phyloP scores from a whole-genome alignment of 2,329 filamentous ascomycete species.

The Stachybotrys elegans region DNA sequence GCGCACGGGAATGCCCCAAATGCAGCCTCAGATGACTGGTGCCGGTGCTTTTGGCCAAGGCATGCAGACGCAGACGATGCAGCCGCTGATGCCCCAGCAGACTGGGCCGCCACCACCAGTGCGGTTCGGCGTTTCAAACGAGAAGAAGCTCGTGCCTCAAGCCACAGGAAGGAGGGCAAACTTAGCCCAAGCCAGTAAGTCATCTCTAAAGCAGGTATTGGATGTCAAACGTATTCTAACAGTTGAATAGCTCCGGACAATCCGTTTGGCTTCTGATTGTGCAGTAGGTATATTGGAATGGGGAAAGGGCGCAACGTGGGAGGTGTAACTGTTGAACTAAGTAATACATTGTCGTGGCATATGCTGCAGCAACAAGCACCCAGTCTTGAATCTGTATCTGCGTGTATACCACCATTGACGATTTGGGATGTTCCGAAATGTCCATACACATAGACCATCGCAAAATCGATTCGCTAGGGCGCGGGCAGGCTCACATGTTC shows the following conservation, averaged over 20 bases:
- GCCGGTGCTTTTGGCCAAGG: conserved; percentile 45
- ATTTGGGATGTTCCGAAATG: too few species aligned
- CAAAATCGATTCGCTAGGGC: too few species aligned
- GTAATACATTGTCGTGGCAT: too few species aligned
- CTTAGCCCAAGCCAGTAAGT: conserved; percentile 93
- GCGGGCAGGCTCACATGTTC: too few species aligned
- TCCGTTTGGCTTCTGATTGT: conserved; percentile 45
- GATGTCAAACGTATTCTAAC: conserved; percentile 11
- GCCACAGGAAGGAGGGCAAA: conserved; percentile 87
- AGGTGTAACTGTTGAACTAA: background rate
- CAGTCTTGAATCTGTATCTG: too few species aligned
- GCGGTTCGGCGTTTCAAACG: conserved; percentile 73
- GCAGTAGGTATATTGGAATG: background rate
- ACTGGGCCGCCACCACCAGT: conserved; percentile 75
- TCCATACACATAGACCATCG: too few species aligned
- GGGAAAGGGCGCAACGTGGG: background rate
- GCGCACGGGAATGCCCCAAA: conserved; percentile 44
- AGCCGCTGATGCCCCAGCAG: conserved; percentile 40
- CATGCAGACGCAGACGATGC: conserved; percentile 39
- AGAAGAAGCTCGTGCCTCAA: conserved; percentile 78
- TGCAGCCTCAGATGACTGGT: conserved; percentile 45
- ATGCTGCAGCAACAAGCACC: too few species aligned
- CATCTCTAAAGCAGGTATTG: background rate
- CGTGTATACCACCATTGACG: too few species aligned
- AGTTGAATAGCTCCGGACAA: conserved; percentile 41